phyloP scores from a whole-genome alignment of 331 rosid species.

The Quercus lobata region DNA sequence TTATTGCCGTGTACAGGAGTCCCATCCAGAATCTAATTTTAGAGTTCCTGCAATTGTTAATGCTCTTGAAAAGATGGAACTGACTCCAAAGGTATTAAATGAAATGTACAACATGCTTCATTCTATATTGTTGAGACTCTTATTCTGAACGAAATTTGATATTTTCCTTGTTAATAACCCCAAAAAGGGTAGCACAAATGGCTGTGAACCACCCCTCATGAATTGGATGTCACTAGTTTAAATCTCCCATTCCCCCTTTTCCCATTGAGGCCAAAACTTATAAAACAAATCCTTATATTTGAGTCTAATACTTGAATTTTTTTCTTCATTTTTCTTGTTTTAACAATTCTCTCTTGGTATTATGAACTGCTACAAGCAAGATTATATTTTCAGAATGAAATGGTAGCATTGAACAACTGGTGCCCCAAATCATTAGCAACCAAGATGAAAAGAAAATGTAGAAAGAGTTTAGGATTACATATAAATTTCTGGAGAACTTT shows the following conservation, averaged over 20 bases:
- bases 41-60: conserved; percentile 80
- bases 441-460: too few species aligned
- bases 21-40: conserved; percentile 94
- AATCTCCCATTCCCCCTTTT: too few species aligned
- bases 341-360: not conserved
- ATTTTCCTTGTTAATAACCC: not conserved
- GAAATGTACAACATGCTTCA: not conserved
- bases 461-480: too few species aligned
- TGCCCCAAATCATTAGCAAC: too few species aligned
- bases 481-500: too few species aligned
- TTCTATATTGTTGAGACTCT: not conserved
- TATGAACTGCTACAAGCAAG: not conserved
- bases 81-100: conserved; percentile 63
- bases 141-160: not conserved
- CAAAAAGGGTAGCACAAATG: too few species aligned
- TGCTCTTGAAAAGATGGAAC: conserved; percentile 63
- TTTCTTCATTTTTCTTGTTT: not conserved
- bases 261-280: too few species aligned
- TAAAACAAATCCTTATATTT: not conserved
- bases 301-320: not conserved
- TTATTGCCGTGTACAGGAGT: conserved; percentile 53
- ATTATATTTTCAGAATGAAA: too few species aligned
- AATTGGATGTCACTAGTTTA: too few species aligned
- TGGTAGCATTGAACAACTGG: too few species aligned
- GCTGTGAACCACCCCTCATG: too few species aligned